Evolutionary conservation across 768 basidiomycete species (phyloP), one percentile per base, ranked within the genome.

Genomic region (Russula foetens): DNA sequence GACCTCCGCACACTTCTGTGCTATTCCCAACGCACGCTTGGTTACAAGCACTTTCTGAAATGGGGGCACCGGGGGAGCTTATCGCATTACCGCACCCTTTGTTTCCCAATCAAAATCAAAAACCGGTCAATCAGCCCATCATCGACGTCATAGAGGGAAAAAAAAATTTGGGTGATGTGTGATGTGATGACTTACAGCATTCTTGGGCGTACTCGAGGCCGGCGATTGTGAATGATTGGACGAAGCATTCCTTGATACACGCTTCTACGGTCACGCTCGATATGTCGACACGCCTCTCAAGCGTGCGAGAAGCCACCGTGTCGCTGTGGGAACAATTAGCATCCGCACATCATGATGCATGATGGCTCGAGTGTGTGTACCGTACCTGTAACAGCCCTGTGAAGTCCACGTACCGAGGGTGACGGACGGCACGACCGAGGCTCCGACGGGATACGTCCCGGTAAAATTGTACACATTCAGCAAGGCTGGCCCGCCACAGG

Each of bases 211-310:
- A 33, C 9, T 33, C 31, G 31, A 33, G 48, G 4, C 59, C 53
- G 4, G 51, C 44, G 6, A 59, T 43, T 12, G 51, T 53, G 39
- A 58, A 53, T 21, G 38, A 21, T 11, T 28, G 24, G 29, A 17
- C 31, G 39, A 26, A 45, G 17, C 50, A 58, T 41, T 41, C 35
- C 7, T 19, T 8, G 15, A 47, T 45, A 26, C 56, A 47, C 15
- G 38, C 41, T 46, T 59, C 56, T 15, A 62, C 51, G 3, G 57
- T 59, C 21, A 53, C 23, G 8, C 41, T 59, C 8, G 51, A 29
- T 19, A 9, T 38, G n/a, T 59, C 28, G 14, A 62, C 38, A 43
- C 31, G 46, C 28, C 38, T 57, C 24, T 43, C 45, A 21, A 49
- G 45, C 35, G 51, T 59, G 51, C 28, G 58, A 17, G 44, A 24